Conservation (phyloP, 331 rosid genomes). For the Stylosanthes scabra region DNA sequence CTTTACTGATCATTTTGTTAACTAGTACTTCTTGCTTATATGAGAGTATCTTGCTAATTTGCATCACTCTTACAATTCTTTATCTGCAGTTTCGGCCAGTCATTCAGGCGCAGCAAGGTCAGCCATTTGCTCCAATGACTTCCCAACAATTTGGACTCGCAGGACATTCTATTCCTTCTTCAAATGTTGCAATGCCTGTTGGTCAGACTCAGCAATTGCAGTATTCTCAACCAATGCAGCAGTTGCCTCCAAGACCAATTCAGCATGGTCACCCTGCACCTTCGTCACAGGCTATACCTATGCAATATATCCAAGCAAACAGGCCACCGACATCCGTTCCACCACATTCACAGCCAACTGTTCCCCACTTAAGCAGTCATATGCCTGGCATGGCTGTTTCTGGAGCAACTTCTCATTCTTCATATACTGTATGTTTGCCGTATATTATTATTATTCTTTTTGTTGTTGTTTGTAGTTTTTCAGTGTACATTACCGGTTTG, state of each 20-base stretch:
- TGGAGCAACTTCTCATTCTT: conserved; percentile 70
- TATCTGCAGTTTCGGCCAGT: conserved; percentile 76
- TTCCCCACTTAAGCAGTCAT: conserved; percentile 66
- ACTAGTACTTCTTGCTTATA: conserved; percentile 20
- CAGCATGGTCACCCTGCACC: conserved; percentile 69
- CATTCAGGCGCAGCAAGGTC: conserved; percentile 82
- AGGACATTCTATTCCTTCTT: conserved; percentile 73
- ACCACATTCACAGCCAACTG: conserved; percentile 78
- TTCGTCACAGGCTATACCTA: conserved; percentile 67
- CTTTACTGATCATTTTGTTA: conserved; percentile 4
- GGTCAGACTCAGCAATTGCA: conserved; percentile 77
- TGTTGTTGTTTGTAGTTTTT: conserved; percentile 6
- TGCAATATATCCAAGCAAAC: conserved; percentile 74
- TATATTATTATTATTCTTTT: too few species aligned
- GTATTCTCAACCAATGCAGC: conserved; percentile 88
- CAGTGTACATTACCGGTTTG: conserved; percentile 12
- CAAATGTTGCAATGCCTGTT: conserved; percentile 67
- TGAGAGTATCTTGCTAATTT: conserved; percentile 21
- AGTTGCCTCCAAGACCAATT: conserved; percentile 72
- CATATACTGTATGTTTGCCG: conserved; percentile 66
- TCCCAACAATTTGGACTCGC: conserved; percentile 78
- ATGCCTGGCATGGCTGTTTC: conserved; percentile 77
- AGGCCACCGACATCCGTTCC: conserved; percentile 74
- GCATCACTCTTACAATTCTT: conserved; percentile 30
- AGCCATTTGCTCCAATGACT: conserved; percentile 61